phyloP scores from a whole-genome alignment of 2,329 filamentous ascomycete species.

The Neonectria ditissima region DNA sequence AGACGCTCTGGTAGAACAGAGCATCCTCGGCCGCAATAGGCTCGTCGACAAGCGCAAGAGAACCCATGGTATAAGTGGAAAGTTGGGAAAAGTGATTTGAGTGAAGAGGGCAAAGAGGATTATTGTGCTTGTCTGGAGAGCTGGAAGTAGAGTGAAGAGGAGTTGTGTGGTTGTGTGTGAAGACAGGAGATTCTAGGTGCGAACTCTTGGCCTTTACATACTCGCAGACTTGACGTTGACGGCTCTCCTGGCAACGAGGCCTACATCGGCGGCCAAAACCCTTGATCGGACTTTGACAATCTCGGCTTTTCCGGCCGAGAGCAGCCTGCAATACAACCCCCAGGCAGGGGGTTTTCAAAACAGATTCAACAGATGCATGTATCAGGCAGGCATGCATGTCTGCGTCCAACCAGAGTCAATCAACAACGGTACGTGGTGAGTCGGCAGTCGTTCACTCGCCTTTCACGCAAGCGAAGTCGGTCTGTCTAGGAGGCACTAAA shows the following conservation, averaged over 20 bases:
- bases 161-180: neutral
- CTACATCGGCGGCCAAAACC: neutral
- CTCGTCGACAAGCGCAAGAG: conserved; percentile 3
- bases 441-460: neutral
- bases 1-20: conserved; percentile 9
- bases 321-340: neutral
- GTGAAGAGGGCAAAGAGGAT: neutral
- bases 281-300: neutral
- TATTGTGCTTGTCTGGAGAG: conserved; percentile 1
- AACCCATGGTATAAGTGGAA: neutral
- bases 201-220: conserved; percentile 11
- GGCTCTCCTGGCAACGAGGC: neutral
- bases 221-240: neutral
- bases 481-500: neutral
- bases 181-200: neutral
- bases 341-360: neutral
- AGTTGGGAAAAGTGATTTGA: neutral
- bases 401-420: neutral
- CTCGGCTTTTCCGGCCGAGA: neutral
- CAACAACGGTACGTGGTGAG: neutral
- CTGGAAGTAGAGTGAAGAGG: neutral
- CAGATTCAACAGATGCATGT: neutral
- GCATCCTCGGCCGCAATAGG: conserved; percentile 4
- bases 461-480: neutral
- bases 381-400: neutral